These are phyloP conservation scores for Trichoderma harzianum DNA, from an alignment of 2,329 filamentous ascomycete species.

Conservation along the genomic window DNA sequence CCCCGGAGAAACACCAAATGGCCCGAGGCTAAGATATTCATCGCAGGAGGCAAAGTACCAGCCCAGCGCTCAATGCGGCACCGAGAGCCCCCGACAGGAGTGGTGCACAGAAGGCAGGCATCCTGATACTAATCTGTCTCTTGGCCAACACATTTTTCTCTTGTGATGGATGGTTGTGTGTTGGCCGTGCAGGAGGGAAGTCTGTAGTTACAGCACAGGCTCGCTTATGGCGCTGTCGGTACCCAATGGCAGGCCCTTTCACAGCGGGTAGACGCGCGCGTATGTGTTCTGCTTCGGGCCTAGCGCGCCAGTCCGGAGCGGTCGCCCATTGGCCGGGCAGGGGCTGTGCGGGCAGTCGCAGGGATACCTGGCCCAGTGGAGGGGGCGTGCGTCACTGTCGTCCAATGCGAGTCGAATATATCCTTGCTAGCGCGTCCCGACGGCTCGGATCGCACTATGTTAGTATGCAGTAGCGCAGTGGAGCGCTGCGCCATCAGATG, in stretches of 20 bases:
- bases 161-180: slow-evolving; percentile 22
- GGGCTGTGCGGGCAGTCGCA: slow-evolving; percentile 9
- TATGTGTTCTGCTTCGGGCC: slow-evolving; percentile 22
- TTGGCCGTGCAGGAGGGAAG: slow-evolving; percentile 26
- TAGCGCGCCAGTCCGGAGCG: slow-evolving; percentile 24
- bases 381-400: slow-evolving; percentile 15
- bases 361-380: neutral
- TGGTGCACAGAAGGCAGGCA: neutral
- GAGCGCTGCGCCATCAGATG: slow-evolving; percentile 20
- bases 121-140: no score
- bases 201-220: slow-evolving; percentile 21
- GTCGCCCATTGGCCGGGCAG: slow-evolving; percentile 27
- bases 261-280: slow-evolving; percentile 32
- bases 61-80: neutral
- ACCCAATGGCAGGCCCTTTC: slow-evolving; percentile 28
- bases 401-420: slow-evolving; percentile 23
- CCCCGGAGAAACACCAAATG: neutral
- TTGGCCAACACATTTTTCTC: no score
- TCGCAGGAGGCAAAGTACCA: neutral
- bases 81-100: neutral
- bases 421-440: slow-evolving; percentile 36
- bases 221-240: slow-evolving; percentile 31
- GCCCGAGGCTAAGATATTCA: neutral
- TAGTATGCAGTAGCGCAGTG: slow-evolving; percentile 25
- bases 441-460: slow-evolving; percentile 35